Percentiles rank a stretch among this genome's conserved stretches.
phyloP scores from a whole-genome alignment of 225 moss, liverwort and hornwort genomes.

The Marchantia paleacea region DNA sequence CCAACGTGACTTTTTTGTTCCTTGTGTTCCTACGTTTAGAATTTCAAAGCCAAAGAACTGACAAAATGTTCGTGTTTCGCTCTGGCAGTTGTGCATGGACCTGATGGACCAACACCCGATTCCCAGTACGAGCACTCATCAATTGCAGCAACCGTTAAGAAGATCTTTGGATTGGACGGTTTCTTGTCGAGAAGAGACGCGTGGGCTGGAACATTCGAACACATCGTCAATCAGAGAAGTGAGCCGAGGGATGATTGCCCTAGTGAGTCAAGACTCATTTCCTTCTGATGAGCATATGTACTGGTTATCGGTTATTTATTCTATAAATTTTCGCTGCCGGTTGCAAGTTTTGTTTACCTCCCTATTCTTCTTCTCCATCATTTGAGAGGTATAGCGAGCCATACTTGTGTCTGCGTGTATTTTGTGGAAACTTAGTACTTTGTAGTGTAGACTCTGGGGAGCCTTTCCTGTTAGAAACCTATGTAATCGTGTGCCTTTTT shows the following conservation, averaged over 20 bases:
- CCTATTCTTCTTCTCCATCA: too few species aligned
- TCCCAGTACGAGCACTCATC: conserved; percentile 98
- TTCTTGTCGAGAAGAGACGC: conserved; percentile 89
- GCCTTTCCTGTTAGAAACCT: too few species aligned
- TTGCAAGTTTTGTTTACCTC: too few species aligned
- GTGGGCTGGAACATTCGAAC: conserved; percentile 98
- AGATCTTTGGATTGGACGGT: conserved; percentile 78
- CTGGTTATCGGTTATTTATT: too few species aligned
- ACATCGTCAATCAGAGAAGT: conserved; percentile 58
- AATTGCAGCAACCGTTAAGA: conserved; percentile 80
- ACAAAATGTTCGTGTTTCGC: neutral
- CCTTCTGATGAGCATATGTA: too few species aligned
- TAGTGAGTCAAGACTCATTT: conserved; percentile 36
- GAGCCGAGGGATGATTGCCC: conserved; percentile 90
- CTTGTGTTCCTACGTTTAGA: neutral
- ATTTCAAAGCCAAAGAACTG: neutral
- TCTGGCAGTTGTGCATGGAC: conserved; percentile 74
- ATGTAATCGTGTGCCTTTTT: too few species aligned
- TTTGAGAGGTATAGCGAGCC: too few species aligned
- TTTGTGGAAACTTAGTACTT: too few species aligned
- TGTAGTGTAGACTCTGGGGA: too few species aligned
- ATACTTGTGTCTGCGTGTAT: too few species aligned
- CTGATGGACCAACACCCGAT: conserved; percentile 71
- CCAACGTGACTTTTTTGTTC: too few species aligned
- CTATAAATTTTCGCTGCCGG: too few species aligned